Percentiles rank a stretch among this genome's conserved stretches.
Conservation (phyloP, 306 rosid species). For the Ceratonia siliqua region DNA sequence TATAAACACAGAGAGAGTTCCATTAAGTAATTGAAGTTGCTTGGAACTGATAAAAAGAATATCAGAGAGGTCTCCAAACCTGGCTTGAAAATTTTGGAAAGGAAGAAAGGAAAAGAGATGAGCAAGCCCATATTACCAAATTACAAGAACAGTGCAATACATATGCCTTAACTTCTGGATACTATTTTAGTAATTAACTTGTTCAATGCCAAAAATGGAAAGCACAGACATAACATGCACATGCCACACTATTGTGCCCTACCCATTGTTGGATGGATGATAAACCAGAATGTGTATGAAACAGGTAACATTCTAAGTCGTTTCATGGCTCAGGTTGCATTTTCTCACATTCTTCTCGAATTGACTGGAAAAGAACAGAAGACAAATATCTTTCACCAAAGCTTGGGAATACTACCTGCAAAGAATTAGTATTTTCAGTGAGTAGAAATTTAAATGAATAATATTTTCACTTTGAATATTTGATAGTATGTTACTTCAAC, state of each 20-base stretch:
- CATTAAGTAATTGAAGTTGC: background rate
- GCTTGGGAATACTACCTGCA: conserved; percentile 88
- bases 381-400: conserved; percentile 91
- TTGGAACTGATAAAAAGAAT: background rate
- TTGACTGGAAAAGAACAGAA: conserved; percentile 77
- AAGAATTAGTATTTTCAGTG: conserved; percentile 16
- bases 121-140: background rate
- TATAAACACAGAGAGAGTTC: no score
- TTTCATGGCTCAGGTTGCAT: conserved; percentile 90
- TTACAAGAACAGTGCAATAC: background rate
- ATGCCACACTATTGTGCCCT: conserved; percentile 22
- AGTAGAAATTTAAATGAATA: background rate
- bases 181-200: conserved; percentile 6
- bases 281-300: conserved; percentile 23
- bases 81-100: no score
- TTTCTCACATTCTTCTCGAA: conserved; percentile 91
- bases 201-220: conserved; percentile 36
- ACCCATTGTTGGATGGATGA: conserved; percentile 11
- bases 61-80: background rate
- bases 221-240: conserved; percentile 6
- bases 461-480: background rate
- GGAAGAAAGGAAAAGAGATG: background rate
- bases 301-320: background rate
- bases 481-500: background rate
- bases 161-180: background rate